Conservation (phyloP, 305 asterid species). For the Fraxinus greggii region DNA sequence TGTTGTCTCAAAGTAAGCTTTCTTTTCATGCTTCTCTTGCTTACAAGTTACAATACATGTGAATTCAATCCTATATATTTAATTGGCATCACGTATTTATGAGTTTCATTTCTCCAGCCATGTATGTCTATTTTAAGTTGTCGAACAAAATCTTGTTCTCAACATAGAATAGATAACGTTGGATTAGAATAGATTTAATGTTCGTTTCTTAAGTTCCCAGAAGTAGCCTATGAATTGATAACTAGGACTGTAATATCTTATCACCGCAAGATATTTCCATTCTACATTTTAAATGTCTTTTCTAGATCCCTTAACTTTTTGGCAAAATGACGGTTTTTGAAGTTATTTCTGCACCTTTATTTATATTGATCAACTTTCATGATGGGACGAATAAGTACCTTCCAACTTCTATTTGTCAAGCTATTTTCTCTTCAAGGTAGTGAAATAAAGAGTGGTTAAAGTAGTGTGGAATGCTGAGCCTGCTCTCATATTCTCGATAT, state of each 20-base stretch:
- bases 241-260: background rate
- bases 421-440: background rate
- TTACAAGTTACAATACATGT: conserved; percentile 5
- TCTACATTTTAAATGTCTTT: background rate
- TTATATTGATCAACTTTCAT: background rate
- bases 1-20: conserved; percentile 89
- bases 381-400: background rate
- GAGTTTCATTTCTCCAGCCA: background rate
- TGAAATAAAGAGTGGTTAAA: background rate
- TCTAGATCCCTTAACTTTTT: background rate
- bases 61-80: background rate
- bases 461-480: background rate
- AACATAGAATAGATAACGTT: background rate
- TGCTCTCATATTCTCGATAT: background rate
- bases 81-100: background rate
- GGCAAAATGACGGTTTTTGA: background rate
- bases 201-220: background rate
- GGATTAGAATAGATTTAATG: background rate
- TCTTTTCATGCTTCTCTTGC: conserved; percentile 8
- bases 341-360: background rate
- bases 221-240: background rate
- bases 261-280: background rate
- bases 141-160: background rate
- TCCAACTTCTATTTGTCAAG: background rate
- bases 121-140: background rate